Evolutionary conservation across 352 stramenopile species (phyloP).

Genomic region (Phytophthora tentaculata): DNA sequence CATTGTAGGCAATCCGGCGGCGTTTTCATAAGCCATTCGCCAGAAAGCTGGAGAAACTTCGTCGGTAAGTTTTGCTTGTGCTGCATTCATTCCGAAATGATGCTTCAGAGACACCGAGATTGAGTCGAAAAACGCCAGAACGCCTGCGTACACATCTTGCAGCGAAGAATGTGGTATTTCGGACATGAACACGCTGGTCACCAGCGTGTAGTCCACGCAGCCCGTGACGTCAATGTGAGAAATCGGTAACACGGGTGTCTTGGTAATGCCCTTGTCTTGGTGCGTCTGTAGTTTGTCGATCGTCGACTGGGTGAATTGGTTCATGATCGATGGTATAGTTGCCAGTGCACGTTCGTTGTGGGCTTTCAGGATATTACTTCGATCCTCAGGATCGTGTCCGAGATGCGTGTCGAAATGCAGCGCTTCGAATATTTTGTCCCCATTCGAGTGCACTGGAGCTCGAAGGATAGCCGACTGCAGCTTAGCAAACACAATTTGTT

Average conservation of each 20-base stretch:
- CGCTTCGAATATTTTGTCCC: constrained; percentile 18
- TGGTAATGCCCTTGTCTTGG: background rate
- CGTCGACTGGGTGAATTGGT: constrained; percentile 9
- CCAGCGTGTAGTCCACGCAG: constrained; percentile 12
- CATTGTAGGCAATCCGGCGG: constrained; percentile 1
- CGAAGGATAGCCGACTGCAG: constrained; percentile 23
- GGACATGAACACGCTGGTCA: constrained; percentile 28
- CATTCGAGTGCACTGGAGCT: constrained; percentile 24
- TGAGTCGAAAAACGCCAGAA: constrained; percentile 13
- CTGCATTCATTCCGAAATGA: constrained; percentile 19
- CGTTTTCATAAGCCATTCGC: constrained; percentile 7
- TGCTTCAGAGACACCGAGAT: constrained; percentile 24
- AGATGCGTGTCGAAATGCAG: constrained; percentile 27
- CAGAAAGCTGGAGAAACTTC: constrained; percentile 18
- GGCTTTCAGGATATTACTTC: constrained; percentile 8
- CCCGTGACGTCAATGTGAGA: constrained; percentile 18
- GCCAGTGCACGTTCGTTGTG: constrained; percentile 20
- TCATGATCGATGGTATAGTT: constrained; percentile 16
- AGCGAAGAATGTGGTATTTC: constrained; percentile 32
- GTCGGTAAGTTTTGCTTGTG: constrained; percentile 16
- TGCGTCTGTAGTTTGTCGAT: constrained; percentile 7
- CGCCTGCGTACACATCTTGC: constrained; percentile 18
- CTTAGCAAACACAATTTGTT: constrained; percentile 30
- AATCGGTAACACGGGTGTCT: background rate
- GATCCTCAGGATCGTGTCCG: constrained; percentile 3